A percentile compares a stretch with the other conserved stretches of the same genome.
Conservation (phyloP, 805 yeast species). For the Starmerella apis region DNA sequence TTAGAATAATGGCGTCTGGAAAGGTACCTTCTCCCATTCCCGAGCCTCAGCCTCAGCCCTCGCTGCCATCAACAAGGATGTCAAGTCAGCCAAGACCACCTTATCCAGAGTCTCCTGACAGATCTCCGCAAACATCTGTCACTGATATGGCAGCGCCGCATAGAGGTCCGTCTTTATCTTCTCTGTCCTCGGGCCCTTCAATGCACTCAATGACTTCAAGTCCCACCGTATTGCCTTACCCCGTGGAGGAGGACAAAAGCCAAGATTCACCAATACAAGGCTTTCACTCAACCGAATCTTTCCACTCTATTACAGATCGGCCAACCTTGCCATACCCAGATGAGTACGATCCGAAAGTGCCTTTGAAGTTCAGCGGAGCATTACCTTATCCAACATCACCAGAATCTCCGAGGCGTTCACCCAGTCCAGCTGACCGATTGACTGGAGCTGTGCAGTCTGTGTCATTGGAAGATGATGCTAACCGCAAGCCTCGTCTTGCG, state of each 20-base stretch:
- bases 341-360: neutral
- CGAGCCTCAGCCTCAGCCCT: neutral
- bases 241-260: neutral
- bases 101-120: slow-evolving; percentile 15
- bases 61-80: neutral
- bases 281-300: neutral
- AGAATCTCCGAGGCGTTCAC: neutral
- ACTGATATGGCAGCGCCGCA: neutral
- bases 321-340: slow-evolving; percentile 1
- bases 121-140: neutral
- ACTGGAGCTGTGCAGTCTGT: neutral
- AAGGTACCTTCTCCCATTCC: slow-evolving; percentile 4
- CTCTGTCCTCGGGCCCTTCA: slow-evolving; percentile 2
- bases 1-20: neutral
- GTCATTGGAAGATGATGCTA: neutral
- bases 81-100: slow-evolving; percentile 5
- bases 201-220: neutral
- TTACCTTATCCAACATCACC: slow-evolving; percentile 8
- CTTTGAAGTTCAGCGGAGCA: neutral
- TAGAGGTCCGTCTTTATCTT: neutral
- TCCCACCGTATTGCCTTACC: slow-evolving; percentile 3
- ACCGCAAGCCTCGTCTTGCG: neutral
- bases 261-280: neutral
- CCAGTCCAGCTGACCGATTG: neutral
- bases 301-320: neutral